phyloP scores from a whole-genome alignment of 306 rosid genomes.

The Echinosophora koreensis region DNA sequence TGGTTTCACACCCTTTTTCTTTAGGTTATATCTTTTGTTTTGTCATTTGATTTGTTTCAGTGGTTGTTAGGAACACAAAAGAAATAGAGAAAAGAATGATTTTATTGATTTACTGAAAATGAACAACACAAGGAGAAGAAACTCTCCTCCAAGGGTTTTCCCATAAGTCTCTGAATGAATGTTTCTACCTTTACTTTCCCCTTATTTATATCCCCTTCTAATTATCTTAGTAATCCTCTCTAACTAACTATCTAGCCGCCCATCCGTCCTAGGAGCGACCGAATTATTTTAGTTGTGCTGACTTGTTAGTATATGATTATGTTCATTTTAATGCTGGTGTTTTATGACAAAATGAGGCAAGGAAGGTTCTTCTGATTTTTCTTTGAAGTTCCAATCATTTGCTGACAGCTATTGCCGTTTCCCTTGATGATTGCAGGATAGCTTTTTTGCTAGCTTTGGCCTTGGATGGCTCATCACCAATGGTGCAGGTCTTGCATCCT shows the following conservation, averaged over 20 bases:
- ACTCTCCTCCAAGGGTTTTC: no score
- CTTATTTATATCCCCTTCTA: no score
- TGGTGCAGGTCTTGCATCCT: constrained; percentile 89
- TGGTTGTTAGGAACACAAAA: no score
- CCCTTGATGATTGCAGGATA: constrained; percentile 56
- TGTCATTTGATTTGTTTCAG: background rate
- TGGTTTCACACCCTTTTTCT: constrained; percentile 1
- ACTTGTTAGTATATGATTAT: background rate
- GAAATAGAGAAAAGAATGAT: no score
- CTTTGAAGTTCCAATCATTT: constrained; percentile 5
- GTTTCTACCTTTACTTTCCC: no score
- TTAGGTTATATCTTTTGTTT: background rate
- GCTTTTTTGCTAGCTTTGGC: constrained; percentile 86
- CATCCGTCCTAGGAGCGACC: background rate
- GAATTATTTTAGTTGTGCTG: background rate
- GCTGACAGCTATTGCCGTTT: constrained; percentile 24
- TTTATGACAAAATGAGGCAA: background rate
- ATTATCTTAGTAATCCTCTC: no score
- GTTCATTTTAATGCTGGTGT: background rate
- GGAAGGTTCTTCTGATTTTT: no score
- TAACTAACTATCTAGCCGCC: no score
- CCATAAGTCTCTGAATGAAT: no score
- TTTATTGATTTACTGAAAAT: no score
- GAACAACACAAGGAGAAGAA: no score
- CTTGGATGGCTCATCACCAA: constrained; percentile 71